A percentile compares a stretch with the other conserved stretches of the same genome.
These are phyloP conservation scores for Phytophthora fragariaefolia DNA, from an alignment of 352 stramenopile genomes.

Conservation along the genomic window DNA sequence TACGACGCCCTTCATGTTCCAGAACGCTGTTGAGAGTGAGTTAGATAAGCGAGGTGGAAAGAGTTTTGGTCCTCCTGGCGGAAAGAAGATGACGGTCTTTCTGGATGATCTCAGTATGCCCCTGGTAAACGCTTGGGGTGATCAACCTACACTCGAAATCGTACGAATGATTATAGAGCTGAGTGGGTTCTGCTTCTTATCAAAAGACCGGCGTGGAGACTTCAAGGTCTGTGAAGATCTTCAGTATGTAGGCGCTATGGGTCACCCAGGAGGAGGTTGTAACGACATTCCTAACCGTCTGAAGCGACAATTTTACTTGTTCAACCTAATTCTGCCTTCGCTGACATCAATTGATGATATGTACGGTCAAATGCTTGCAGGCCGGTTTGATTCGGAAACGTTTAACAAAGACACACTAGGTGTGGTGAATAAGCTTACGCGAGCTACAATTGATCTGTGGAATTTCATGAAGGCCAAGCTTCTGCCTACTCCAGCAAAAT, in stretches of 20 bases:
- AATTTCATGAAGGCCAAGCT: conserved; percentile 98
- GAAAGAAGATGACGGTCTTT: conserved; percentile 99
- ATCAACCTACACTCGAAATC: conserved; percentile 98
- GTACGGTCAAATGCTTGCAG: conserved; percentile 98
- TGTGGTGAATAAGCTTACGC: conserved; percentile 94
- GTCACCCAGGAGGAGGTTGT: conserved; percentile 95
- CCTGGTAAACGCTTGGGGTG: conserved; percentile 98
- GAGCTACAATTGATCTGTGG: conserved; percentile 97
- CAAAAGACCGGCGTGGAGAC: conserved; percentile 98
- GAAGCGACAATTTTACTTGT: conserved; percentile 99
- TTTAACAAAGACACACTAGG: conserved; percentile 85
- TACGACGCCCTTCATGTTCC: conserved; percentile 98
- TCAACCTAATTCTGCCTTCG: conserved; percentile 97
- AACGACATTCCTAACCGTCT: conserved; percentile 99
- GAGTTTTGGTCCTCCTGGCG: conserved; percentile 97
- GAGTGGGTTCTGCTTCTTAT: conserved; percentile 97
- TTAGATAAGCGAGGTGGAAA: conserved; percentile 98
- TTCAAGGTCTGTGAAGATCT: conserved; percentile 99
- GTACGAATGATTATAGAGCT: conserved; percentile 97
- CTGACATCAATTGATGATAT: conserved; percentile 99
- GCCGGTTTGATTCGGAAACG: conserved; percentile 92
- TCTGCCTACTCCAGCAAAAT: conserved; percentile 97
- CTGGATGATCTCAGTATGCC: conserved; percentile 98
- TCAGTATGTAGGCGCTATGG: conserved; percentile 98
- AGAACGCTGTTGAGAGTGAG: conserved; percentile 97